These are phyloP conservation scores for Kodamaea anthophila DNA, from an alignment of 1,139 yeast genomes.

Conservation along the genomic window DNA sequence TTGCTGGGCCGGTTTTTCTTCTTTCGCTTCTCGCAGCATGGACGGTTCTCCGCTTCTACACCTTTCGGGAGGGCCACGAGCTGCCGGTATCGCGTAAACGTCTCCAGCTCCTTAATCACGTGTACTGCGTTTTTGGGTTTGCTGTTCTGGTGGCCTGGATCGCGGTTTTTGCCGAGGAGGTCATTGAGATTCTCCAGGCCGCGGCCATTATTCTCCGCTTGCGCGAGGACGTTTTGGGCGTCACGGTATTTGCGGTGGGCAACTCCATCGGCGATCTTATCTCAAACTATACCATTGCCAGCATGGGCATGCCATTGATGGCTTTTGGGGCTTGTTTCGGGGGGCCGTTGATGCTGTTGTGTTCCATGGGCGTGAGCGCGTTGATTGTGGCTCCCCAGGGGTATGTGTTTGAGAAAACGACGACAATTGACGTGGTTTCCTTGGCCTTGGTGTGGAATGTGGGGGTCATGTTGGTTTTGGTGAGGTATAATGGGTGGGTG, in stretches of 20 bases:
- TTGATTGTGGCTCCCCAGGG: conserved; percentile 34
- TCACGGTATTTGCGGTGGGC: conserved; percentile 88
- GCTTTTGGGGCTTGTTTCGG: conserved; percentile 95
- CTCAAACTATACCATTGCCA: conserved; percentile 77
- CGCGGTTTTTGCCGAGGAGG: conserved; percentile 68
- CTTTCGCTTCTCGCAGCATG: conserved; percentile 1
- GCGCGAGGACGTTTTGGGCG: conserved; percentile 74
- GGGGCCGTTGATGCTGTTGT: conserved; percentile 62
- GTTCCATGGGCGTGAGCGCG: conserved; percentile 53
- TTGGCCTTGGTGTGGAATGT: conserved; percentile 40
- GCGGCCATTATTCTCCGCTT: conserved; percentile 54
- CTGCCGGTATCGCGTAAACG: conserved; percentile 4
- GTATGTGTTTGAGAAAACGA: conserved; percentile 12
- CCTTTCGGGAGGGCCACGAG: conserved; percentile 3
- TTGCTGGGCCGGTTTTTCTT: conserved; percentile 6
- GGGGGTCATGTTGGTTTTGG: conserved; percentile 42
- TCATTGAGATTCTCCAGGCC: conserved; percentile 61
- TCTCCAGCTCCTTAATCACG: conserved; percentile 21
- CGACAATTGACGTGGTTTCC: conserved; percentile 15
- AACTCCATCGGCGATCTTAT: conserved; percentile 87
- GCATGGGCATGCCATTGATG: conserved; percentile 85
- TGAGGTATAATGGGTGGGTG: conserved; percentile 63
- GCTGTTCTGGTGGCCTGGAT: conserved; percentile 66
- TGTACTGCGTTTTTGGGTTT: conserved; percentile 55
- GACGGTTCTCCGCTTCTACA: conserved; percentile 6